Evolutionary conservation across 2,329 filamentous ascomycete species (phyloP).

Genomic region (Pseudogymnoascus sp.): DNA sequence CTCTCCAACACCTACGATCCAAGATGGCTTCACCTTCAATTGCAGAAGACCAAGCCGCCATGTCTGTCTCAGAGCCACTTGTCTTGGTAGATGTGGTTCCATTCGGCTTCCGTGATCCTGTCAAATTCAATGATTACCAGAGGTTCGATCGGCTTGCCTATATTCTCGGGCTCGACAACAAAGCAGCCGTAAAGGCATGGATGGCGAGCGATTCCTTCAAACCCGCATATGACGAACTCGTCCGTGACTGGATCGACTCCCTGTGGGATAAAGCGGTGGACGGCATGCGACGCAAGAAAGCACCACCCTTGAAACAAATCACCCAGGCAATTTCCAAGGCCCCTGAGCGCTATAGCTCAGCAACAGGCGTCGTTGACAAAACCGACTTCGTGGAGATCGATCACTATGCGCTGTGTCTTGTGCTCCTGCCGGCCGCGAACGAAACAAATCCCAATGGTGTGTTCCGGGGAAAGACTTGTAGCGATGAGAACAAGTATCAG

Average conservation of each 20-base stretch:
- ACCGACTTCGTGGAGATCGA: not conserved
- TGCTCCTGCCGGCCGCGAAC: not conserved
- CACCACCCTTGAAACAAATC: not conserved
- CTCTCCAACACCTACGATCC: not conserved
- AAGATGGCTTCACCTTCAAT: not conserved
- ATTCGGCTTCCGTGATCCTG: too few relatives aligned
- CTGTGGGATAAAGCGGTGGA: not conserved
- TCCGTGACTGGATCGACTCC: not conserved
- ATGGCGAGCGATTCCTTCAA: not conserved
- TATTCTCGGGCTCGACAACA: not conserved
- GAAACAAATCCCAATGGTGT: not conserved
- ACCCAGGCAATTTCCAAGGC: not conserved
- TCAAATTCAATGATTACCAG: not conserved
- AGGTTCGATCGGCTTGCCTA: not conserved
- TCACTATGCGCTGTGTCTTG: not conserved
- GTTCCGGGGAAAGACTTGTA: not conserved
- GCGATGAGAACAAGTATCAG: not conserved
- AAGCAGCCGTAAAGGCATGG: not conserved
- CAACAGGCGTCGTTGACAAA: not conserved
- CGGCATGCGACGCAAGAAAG: not conserved
- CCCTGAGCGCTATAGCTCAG: not conserved
- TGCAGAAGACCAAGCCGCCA: not conserved
- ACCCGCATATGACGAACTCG: not conserved
- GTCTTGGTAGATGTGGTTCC: not conserved
- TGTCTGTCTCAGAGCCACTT: too few relatives aligned